Evolutionary conservation across 768 basidiomycete species (phyloP).

Genomic region (Agaricus blazei): DNA sequence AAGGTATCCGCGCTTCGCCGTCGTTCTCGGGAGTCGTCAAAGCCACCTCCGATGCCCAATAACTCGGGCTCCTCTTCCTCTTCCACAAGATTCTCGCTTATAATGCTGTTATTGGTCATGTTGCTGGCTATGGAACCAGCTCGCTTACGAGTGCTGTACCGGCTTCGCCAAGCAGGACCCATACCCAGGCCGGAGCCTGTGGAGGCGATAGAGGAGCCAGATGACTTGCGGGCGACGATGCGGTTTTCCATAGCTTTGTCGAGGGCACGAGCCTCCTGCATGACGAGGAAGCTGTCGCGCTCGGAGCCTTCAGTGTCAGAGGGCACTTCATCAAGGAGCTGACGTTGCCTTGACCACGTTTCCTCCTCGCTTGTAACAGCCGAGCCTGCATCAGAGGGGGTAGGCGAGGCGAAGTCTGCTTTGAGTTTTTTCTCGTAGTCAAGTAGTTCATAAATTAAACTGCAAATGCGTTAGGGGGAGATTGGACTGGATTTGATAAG

Average conservation of each 20-base stretch:
- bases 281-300: conserved; percentile 49
- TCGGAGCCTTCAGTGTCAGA: conserved; percentile 45
- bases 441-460: conserved; percentile 89
- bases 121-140: conserved; percentile 73
- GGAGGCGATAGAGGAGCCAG: conserved; percentile 58
- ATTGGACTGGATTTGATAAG: conserved; percentile 9
- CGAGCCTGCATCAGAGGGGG: conserved; percentile 38
- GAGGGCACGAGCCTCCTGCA: conserved; percentile 76
- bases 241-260: conserved; percentile 89
- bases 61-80: conserved; percentile 76
- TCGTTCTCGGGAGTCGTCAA: conserved; percentile 42
- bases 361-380: conserved; percentile 57
- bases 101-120: conserved; percentile 57
- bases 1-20: conserved; percentile 29
- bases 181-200: conserved; percentile 54
- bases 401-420: conserved; percentile 42
- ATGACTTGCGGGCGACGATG: conserved; percentile 67
- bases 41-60: conserved; percentile 64
- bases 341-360: conserved; percentile 74
- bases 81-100: conserved; percentile 79
- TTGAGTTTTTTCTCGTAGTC: conserved; percentile 82
- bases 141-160: conserved; percentile 63
- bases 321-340: conserved; percentile 48
- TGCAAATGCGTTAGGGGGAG: conserved; percentile 25
- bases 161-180: conserved; percentile 60